These are phyloP conservation scores for Acorus calamus DNA, from an alignment of 106 monocot genomes.

Conservation along the genomic window DNA sequence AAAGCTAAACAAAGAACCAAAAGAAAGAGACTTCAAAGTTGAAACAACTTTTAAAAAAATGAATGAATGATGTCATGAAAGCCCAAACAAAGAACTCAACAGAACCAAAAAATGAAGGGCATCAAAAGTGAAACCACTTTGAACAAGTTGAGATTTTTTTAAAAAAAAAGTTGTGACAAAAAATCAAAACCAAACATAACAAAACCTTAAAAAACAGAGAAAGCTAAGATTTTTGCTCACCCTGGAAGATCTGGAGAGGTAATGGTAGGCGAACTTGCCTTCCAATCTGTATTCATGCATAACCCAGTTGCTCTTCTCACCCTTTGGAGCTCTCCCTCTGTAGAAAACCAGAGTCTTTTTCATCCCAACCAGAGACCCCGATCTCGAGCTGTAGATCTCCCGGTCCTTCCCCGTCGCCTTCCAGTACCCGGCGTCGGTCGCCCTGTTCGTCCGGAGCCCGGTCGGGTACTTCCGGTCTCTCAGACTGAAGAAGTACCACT, in stretches of 20 bases:
- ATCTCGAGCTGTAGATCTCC: conserved; percentile 69
- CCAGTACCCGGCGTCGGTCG: conserved; percentile 90
- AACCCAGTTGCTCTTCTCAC: conserved; percentile 97
- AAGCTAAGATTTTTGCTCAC: conserved; percentile 12
- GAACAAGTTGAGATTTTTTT: too few relatives aligned
- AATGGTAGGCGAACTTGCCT: conserved; percentile 76
- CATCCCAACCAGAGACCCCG: conserved; percentile 71
- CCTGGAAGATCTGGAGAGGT: conserved; percentile 69
- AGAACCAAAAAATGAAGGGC: too few relatives aligned
- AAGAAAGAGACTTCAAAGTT: too few relatives aligned
- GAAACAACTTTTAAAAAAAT: too few relatives aligned
- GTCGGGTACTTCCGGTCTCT: conserved; percentile 92
- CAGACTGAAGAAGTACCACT: conserved; percentile 96
- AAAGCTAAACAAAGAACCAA: too few relatives aligned
- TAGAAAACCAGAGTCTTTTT: conserved; percentile 99
- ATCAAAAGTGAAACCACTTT: too few relatives aligned
- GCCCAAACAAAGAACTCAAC: too few relatives aligned
- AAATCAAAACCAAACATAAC: neutral
- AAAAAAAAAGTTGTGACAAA: neutral
- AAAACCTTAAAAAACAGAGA: neutral
- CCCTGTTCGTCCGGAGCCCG: conserved; percentile 81
- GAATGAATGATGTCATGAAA: too few relatives aligned
- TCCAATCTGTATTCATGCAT: conserved; percentile 97
- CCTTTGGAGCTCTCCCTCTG: conserved; percentile 89
- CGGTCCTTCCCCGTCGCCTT: conserved; percentile 97